Evolutionary conservation across 2,329 filamentous ascomycete species (phyloP), one percentile per base, ranked within the genome.

Genomic region (Calonectria pteridis): DNA sequence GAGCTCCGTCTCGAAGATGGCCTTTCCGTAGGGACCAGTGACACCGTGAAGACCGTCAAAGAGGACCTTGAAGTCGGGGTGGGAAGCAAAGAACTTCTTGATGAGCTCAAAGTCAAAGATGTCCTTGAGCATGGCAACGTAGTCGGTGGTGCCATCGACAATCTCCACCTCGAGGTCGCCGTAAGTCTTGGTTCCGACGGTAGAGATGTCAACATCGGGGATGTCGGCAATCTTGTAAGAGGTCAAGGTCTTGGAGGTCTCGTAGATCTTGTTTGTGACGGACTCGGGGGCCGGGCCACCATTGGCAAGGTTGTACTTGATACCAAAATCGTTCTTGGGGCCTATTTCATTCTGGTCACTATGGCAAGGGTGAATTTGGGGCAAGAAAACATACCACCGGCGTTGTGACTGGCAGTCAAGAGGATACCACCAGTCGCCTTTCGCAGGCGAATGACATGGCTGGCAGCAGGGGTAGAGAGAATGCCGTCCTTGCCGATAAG

Each of bases 301-400:
- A 83, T 99, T 98, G 85, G 95, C 90, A 73, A 99, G 90, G 90
- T 99, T 99, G 91, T 99, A 99, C 89, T 99, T 99, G 93, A 99
- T 99, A 81, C 97, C 97, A 82, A 99, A 99, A 87, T 99, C 97
- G 84, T 97, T 94, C 80, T 92, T 94, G 75, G 97, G 97, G 66
- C 96, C 95, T 98, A 80, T 53, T 4, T 16, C 35, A 43, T 20
- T 59, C 28, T 69, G 72, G 69, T 66, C 49, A 66, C 43, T 28
- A 65, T 28, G 29, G 9, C 7, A 26, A 7, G 10, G 23, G 40
- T 28, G 26, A 28, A 50, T 11, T 10, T 37, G 14, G 23, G 28
- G 20, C 20, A 31, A 59, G 31, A 10, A 31, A 55, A 80, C 93
- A 85, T 88, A 96, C 96, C 97, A 85, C 97, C 97, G 74, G 97